phyloP scores from a whole-genome alignment of 495 filamentous ascomycete species.

The Collariella sp. region DNA sequence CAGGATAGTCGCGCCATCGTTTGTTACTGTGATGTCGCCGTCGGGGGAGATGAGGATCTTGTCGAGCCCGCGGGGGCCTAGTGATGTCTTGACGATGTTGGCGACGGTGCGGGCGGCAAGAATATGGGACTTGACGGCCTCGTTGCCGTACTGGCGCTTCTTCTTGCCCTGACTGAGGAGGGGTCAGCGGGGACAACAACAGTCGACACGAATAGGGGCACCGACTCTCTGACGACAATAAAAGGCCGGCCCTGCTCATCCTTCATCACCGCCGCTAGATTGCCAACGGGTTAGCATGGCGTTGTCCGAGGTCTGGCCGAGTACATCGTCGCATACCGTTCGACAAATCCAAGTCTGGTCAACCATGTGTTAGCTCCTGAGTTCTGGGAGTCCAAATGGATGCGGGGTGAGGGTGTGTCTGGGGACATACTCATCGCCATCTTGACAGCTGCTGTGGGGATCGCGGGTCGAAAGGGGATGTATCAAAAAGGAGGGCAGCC shows the following conservation, averaged over 20 bases:
- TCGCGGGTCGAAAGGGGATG: background rate
- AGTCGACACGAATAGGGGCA: constrained; percentile 19
- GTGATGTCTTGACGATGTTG: constrained; percentile 93
- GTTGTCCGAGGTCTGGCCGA: background rate
- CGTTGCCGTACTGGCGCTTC: constrained; percentile 91
- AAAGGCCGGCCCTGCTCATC: constrained; percentile 97
- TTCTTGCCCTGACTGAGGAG: constrained; percentile 82
- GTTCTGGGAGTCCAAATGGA: background rate
- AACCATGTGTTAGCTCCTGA: constrained; percentile 22
- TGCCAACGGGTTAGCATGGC: constrained; percentile 7
- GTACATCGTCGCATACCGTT: constrained; percentile 34
- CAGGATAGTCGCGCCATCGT: constrained; percentile 96
- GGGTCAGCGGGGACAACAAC: constrained; percentile 11
- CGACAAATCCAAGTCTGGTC: constrained; percentile 41
- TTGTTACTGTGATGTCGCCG: constrained; percentile 98
- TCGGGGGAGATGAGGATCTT: constrained; percentile 99
- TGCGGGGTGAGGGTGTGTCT: background rate
- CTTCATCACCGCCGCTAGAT: constrained; percentile 47
- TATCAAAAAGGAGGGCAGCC: constrained; percentile 1
- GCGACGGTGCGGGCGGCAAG: constrained; percentile 91
- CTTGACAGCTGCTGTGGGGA: constrained; percentile 19
- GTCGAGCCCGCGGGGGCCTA: constrained; percentile 93
- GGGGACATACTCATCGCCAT: constrained; percentile 43
- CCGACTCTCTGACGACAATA: constrained; percentile 97
- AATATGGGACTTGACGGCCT: constrained; percentile 97